phyloP scores from a whole-genome alignment of 2,329 filamentous ascomycete species.

The Beauveria pseudobassiana region DNA sequence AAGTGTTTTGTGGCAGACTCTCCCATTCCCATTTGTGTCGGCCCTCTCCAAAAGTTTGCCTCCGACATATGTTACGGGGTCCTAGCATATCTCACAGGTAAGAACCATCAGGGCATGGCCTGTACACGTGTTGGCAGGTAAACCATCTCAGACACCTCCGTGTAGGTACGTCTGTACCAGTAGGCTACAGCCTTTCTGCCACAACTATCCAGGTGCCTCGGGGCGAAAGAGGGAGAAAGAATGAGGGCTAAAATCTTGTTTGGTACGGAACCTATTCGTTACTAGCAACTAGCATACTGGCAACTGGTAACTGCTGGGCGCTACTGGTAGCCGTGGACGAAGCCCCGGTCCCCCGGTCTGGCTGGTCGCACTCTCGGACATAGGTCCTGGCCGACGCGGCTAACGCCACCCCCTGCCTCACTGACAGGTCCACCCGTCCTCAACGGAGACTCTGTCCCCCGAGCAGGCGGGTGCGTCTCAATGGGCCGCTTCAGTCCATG shows the following conservation, averaged over 20 bases:
- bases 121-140: neutral
- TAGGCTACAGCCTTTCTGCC: no score
- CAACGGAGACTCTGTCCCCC: neutral
- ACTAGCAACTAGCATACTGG: no score
- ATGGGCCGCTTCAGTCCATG: neutral
- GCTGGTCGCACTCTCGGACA: slow-evolving; percentile 11
- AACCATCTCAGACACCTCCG: no score
- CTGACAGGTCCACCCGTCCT: neutral
- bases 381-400: slow-evolving; percentile 8
- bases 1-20: no score
- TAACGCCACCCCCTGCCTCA: slow-evolving; percentile 6
- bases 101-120: neutral
- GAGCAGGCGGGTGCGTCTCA: neutral
- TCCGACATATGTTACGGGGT: no score
- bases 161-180: no score
- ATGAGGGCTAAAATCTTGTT: neutral
- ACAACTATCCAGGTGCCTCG: neutral
- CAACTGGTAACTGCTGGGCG: neutral
- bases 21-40: no score
- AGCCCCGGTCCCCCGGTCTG: neutral
- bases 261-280: no score
- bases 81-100: no score
- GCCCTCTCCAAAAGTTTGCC: no score
- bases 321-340: neutral
- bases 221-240: no score